Conservation (phyloP, 2,329 filamentous ascomycete species). For the Capronia americana region DNA sequence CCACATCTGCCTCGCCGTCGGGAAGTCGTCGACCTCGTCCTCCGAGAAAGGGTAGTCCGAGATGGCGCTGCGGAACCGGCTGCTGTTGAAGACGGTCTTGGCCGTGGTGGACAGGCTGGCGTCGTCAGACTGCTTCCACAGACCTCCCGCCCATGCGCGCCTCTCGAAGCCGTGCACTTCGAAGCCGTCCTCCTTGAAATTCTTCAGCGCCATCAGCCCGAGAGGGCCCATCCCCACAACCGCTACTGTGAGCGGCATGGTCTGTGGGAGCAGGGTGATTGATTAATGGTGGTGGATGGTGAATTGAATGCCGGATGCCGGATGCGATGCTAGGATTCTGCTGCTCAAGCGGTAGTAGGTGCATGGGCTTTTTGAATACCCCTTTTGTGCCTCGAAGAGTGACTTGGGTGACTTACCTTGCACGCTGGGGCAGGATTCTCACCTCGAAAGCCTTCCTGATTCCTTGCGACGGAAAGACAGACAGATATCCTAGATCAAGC, state of each 20-base stretch:
- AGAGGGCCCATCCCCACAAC: conserved; percentile 29
- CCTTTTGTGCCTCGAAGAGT: no score
- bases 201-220: conserved; percentile 44
- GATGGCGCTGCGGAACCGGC: conserved; percentile 51
- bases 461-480: no score
- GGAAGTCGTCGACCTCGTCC: conserved; percentile 45
- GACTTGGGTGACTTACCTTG: no score
- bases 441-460: no score
- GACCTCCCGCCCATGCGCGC: conserved; percentile 50
- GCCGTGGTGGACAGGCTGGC: conserved; percentile 44
- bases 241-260: conserved; percentile 25
- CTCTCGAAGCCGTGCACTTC: conserved; percentile 51
- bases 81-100: conserved; percentile 46
- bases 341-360: neutral
- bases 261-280: neutral
- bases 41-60: conserved; percentile 54
- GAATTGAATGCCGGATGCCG: neutral
- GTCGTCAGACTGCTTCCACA: conserved; percentile 54
- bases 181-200: conserved; percentile 54
- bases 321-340: neutral
- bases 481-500: no score
- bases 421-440: no score
- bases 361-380: no score
- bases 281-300: no score
- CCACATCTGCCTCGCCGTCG: conserved; percentile 43